Base-by-base conservation (phyloP, 106 monocot species). In the Phalaenopsis equestris region DNA sequence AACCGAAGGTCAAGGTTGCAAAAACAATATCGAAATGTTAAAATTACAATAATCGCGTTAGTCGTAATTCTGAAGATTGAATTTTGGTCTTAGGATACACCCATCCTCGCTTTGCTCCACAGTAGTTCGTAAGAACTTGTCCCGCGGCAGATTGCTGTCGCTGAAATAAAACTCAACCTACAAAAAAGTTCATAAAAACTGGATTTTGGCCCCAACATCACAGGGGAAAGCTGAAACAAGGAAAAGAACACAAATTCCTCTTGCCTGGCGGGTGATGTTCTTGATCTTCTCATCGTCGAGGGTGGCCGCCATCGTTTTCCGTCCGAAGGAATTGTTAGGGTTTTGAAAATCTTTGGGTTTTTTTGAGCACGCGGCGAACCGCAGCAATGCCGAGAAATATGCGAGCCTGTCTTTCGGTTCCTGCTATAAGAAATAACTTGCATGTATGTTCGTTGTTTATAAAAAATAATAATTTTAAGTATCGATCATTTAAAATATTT, bases 91-190 rank as follows among this genome's bases (percentile, higher is more conserved):
- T 73, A 82, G 55, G 77, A 82, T 85, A 98, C 98, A 73, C 83
- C 94, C 90, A 81, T 92, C 92, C 68, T 89, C 88, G 73, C 86
- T 94, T 75, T 88, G 86, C 67, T 86, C 76, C 10, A 98, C 87
- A 42, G 83, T 72, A 21, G 80, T 87, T 73, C 76, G 87, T 67
- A 98, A 85, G 75, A 98, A 98, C 10, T 81, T 85, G 58, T 94
- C 98, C 8, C 89, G 87, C 3, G 98, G 94, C 5, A 98, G 92
- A 83, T 98, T 98, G 87, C 98, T 94, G 52, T 98, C 92, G 77
- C 98, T 92, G 84, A 98, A 98, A 72, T 98, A 98, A 76, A 98
- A 98, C 80, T 98, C 94, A 30, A 98, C 98, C 98, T 98, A 58
- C 57, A 23, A 80, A 41, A 45, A 39, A 23, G 23, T 39, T 42